phyloP scores from a whole-genome alignment of 371 early-diverging fungal genomes.

The Blyttiomyces sp. region DNA sequence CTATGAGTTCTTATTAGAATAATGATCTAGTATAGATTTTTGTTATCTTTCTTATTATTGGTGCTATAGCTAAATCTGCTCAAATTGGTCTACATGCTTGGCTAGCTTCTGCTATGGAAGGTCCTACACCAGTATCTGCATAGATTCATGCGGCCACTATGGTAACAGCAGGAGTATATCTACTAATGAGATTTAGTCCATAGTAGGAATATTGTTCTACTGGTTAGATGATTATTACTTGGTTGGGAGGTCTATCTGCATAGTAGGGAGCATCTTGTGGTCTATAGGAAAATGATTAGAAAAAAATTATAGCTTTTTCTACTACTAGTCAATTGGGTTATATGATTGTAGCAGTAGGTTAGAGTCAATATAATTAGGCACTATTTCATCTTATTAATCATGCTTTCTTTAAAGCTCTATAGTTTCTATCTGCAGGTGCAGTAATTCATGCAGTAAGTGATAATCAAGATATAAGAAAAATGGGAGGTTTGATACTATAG shows the following conservation, averaged over 20 bases:
- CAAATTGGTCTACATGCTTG: slow-evolving; percentile 63
- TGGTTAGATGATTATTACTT: slow-evolving; percentile 56
- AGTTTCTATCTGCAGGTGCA: slow-evolving; percentile 49
- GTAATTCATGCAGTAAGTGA: slow-evolving; percentile 40
- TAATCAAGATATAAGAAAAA: slow-evolving; percentile 47
- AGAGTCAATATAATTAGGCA: slow-evolving; percentile 59
- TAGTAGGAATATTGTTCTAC: slow-evolving; percentile 62
- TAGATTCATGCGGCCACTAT: slow-evolving; percentile 57
- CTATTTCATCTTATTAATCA: slow-evolving; percentile 63
- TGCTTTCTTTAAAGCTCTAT: slow-evolving; percentile 66
- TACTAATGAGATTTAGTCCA: slow-evolving; percentile 64
- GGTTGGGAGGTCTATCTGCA: slow-evolving; percentile 62
- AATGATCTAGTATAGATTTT: slow-evolving; percentile 60
- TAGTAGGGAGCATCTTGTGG: slow-evolving; percentile 63
- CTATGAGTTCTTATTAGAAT: slow-evolving; percentile 58
- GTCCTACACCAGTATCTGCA: slow-evolving; percentile 61
- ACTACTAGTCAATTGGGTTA: slow-evolving; percentile 65
- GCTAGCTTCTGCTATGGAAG: slow-evolving; percentile 57
- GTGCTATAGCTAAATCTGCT: slow-evolving; percentile 65
- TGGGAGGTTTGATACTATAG: slow-evolving; percentile 42
- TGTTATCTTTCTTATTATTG: slow-evolving; percentile 59
- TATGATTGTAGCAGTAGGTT: slow-evolving; percentile 61
- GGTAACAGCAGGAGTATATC: slow-evolving; percentile 66
- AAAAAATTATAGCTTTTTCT: slow-evolving; percentile 65
- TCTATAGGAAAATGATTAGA: slow-evolving; percentile 63